phyloP scores from a whole-genome alignment of 106 monocot genomes.

The Alisma plantagoaquatica region DNA sequence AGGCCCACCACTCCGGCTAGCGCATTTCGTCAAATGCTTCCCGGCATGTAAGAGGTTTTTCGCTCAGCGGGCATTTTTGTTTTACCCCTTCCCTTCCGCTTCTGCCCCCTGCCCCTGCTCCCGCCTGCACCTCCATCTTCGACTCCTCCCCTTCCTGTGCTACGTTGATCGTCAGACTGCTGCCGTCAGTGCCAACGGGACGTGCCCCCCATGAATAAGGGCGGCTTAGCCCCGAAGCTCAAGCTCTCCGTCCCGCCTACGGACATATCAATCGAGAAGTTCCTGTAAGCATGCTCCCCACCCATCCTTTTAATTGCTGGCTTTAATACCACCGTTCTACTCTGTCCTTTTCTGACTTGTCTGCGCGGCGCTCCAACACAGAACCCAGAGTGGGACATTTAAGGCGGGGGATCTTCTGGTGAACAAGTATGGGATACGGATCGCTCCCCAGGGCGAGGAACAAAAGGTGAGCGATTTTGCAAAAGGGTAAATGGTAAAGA shows the following conservation, averaged over 20 bases:
- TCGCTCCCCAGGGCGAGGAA: constrained; percentile 48
- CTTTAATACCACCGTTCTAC: background rate
- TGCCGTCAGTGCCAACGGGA: too few species aligned
- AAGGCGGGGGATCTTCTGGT: constrained; percentile 79
- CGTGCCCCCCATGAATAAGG: too few species aligned
- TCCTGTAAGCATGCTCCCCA: constrained; percentile 38
- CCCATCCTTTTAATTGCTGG: background rate
- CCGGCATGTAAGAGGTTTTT: too few species aligned
- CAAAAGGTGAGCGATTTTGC: too few species aligned
- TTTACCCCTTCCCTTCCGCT: too few species aligned
- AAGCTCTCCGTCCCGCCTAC: constrained; percentile 28
- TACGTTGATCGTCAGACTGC: too few species aligned
- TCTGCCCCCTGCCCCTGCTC: background rate
- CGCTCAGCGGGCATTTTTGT: too few species aligned
- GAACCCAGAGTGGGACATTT: constrained; percentile 75
- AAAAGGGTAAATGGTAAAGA: too few species aligned
- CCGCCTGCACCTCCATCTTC: background rate
- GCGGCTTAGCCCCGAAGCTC: constrained; percentile 17
- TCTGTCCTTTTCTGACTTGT: background rate
- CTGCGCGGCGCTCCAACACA: constrained; percentile 3
- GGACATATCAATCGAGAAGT: constrained; percentile 37
- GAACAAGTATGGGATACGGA: constrained; percentile 80
- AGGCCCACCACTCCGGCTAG: too few species aligned
- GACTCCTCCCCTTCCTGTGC: background rate
- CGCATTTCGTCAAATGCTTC: too few species aligned